Percentiles rank a stretch among this genome's conserved stretches.
phyloP scores from a whole-genome alignment of 306 rosid species.

The Canavalia ensiformis region DNA sequence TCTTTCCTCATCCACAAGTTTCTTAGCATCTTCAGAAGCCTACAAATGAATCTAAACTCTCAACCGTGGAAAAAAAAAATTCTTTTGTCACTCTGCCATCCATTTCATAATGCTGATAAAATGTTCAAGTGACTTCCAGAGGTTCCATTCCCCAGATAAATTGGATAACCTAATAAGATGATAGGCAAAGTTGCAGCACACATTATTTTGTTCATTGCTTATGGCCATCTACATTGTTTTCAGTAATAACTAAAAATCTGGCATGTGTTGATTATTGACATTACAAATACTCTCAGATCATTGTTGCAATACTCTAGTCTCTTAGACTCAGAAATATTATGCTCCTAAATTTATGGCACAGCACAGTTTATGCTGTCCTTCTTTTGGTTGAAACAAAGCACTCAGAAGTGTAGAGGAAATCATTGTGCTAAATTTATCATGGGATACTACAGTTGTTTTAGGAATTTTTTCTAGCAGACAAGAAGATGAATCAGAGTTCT shows the following conservation, averaged over 20 bases:
- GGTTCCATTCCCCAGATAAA: background rate
- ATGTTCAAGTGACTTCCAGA: constrained; percentile 10
- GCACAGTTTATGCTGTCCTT: background rate
- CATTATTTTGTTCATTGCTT: background rate
- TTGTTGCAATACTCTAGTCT: background rate
- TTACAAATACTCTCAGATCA: background rate
- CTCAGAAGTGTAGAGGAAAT: background rate
- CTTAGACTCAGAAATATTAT: constrained; percentile 1
- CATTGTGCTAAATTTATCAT: background rate
- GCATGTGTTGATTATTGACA: background rate
- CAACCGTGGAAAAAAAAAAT: constrained; percentile 6
- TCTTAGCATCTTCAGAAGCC: constrained; percentile 97
- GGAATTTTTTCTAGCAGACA: constrained; percentile 1
- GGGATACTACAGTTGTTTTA: background rate
- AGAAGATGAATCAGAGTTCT: constrained; percentile 8
- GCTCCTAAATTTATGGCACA: background rate
- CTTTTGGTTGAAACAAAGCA: background rate
- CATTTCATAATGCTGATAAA: constrained; percentile 10
- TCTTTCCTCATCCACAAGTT: constrained; percentile 88
- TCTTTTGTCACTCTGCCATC: background rate
- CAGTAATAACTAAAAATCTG: background rate
- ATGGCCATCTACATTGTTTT: background rate
- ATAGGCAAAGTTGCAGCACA: constrained; percentile 1
- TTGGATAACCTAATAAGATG: background rate
- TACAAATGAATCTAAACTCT: constrained; percentile 54